Evolutionary conservation across 176 grass and related monocot genomes (phyloP).

Genomic region (Tuctoria greenei): DNA sequence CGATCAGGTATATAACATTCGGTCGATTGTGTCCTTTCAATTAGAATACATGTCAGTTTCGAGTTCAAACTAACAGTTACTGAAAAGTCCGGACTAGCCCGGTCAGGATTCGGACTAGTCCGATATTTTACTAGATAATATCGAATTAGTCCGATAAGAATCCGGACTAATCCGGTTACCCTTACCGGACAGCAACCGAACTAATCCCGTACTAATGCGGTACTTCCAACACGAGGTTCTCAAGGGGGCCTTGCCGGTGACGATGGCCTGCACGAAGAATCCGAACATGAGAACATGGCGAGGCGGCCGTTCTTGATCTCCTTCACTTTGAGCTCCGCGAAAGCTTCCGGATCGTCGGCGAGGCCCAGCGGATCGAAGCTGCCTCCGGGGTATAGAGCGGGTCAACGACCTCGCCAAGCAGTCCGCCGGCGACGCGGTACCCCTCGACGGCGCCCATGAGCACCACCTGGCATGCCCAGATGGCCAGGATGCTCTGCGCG

Average conservation of each 20-base stretch:
- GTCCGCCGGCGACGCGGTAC: slow-evolving; percentile 64
- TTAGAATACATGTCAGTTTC: too few species aligned
- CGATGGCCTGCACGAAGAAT: slow-evolving; percentile 79
- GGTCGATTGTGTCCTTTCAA: too few species aligned
- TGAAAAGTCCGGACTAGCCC: too few species aligned
- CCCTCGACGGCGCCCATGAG: slow-evolving; percentile 82
- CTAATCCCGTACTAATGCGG: too few species aligned
- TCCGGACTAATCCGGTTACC: too few species aligned
- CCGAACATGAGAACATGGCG: slow-evolving; percentile 86
- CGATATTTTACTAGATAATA: too few species aligned
- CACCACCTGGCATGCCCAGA: slow-evolving; percentile 61
- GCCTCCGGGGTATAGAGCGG: slow-evolving; percentile 59
- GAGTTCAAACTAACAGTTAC: too few species aligned
- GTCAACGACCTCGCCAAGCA: slow-evolving; percentile 60
- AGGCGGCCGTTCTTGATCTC: slow-evolving; percentile 75
- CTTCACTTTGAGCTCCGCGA: slow-evolving; percentile 74
- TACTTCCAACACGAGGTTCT: too few species aligned
- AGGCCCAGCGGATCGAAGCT: slow-evolving; percentile 63
- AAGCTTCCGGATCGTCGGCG: slow-evolving; percentile 66
- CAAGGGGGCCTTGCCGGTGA: slow-evolving; percentile 84
- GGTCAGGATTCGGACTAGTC: too few species aligned
- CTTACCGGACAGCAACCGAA: too few species aligned
- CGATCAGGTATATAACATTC: too few species aligned
- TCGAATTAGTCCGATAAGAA: too few species aligned
- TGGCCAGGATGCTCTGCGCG: slow-evolving; percentile 66